Conservation (phyloP, 768 basidiomycete genomes). For the Boletus fagicola region DNA sequence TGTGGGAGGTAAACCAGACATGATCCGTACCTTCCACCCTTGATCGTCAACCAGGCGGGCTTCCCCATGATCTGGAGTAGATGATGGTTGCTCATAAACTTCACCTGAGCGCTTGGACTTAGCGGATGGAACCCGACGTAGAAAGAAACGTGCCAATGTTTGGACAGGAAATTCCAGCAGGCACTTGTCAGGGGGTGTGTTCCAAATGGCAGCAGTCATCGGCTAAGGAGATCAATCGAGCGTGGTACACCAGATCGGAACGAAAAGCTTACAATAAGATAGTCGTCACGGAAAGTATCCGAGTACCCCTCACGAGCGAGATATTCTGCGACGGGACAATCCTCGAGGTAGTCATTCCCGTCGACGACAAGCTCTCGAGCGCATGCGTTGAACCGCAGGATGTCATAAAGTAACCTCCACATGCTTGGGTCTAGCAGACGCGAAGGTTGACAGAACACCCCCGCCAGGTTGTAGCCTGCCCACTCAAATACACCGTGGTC, state of each 20-base stretch:
- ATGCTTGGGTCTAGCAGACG: conserved; percentile 62
- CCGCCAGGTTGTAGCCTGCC: conserved; percentile 62
- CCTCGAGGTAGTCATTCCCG: conserved; percentile 21
- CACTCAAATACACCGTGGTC: conserved; percentile 64
- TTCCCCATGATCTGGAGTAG: conserved; percentile 69
- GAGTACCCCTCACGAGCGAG: conserved; percentile 65
- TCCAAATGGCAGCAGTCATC: conserved; percentile 82
- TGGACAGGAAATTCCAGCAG: conserved; percentile 67
- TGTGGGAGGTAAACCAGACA: neutral
- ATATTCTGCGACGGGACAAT: conserved; percentile 53
- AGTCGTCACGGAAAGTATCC: conserved; percentile 66
- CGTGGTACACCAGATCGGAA: neutral
- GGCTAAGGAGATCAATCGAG: conserved; percentile 42
- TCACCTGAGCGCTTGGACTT: conserved; percentile 39
- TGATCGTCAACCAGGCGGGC: conserved; percentile 70
- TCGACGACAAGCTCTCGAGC: conserved; percentile 47
- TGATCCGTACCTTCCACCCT: conserved; percentile 62
- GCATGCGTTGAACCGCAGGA: conserved; percentile 71
- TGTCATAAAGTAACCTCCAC: conserved; percentile 73
- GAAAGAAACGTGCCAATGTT: conserved; percentile 47
- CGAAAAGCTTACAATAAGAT: conserved; percentile 56
- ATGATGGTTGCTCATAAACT: conserved; percentile 74
- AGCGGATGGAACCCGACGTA: neutral
- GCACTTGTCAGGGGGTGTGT: conserved; percentile 68
- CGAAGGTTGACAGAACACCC: conserved; percentile 65